Conservation (phyloP, 805 yeast species). For the Lipomyces anomalus region DNA sequence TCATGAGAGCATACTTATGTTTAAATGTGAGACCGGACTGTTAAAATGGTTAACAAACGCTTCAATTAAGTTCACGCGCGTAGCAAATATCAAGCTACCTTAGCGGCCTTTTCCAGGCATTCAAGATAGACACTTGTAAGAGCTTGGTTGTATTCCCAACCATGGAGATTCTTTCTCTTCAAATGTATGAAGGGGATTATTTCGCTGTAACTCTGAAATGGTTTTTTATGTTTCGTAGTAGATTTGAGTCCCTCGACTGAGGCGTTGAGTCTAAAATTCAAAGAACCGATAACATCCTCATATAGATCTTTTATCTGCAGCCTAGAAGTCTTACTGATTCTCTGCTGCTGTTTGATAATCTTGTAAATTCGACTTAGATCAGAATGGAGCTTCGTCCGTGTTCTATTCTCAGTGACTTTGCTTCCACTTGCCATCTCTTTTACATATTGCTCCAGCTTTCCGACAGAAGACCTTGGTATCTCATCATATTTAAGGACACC, state of each 20-base stretch:
- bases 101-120: slow-evolving; percentile 89
- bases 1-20: slow-evolving; percentile 79
- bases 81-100: slow-evolving; percentile 60
- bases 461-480: slow-evolving; percentile 79
- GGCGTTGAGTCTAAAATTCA: too few species aligned
- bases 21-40: slow-evolving; percentile 86
- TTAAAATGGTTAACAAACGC: slow-evolving; percentile 88
- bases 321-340: slow-evolving; percentile 47
- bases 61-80: slow-evolving; percentile 70
- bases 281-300: slow-evolving; percentile 31
- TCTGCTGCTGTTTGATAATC: slow-evolving; percentile 68
- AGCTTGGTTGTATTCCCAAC: slow-evolving; percentile 79
- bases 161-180: slow-evolving; percentile 64
- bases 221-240: slow-evolving; percentile 23
- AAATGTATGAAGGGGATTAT: slow-evolving; percentile 92
- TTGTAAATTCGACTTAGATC: slow-evolving; percentile 80
- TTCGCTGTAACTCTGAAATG: slow-evolving; percentile 49
- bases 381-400: slow-evolving; percentile 51
- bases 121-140: slow-evolving; percentile 76
- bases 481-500: slow-evolving; percentile 85
- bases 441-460: slow-evolving; percentile 93
- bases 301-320: slow-evolving; percentile 26
- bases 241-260: slow-evolving; percentile 24
- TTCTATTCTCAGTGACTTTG: slow-evolving; percentile 57
- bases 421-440: slow-evolving; percentile 96